These are phyloP conservation scores for Glonium stellatum DNA, from an alignment of 495 filamentous ascomycete genomes.

Conservation along the genomic window DNA sequence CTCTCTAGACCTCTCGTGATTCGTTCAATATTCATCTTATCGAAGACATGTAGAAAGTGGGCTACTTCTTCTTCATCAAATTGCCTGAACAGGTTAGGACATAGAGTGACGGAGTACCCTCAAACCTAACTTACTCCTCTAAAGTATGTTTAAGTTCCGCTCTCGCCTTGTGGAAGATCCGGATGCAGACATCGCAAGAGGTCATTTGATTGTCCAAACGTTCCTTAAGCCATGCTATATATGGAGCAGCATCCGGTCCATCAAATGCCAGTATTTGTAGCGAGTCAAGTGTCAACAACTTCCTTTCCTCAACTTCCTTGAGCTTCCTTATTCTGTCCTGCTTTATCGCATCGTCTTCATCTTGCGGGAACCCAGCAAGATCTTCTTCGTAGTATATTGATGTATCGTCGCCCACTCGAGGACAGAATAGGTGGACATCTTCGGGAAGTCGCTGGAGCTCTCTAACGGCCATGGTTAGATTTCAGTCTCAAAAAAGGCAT, in stretches of 20 bases:
- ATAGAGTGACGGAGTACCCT: background rate
- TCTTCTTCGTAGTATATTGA: slow-evolving; percentile 35
- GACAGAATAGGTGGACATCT: slow-evolving; percentile 38
- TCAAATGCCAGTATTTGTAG: slow-evolving; percentile 63
- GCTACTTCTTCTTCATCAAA: slow-evolving; percentile 59
- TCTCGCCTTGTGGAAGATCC: slow-evolving; percentile 69
- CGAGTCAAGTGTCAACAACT: slow-evolving; percentile 53
- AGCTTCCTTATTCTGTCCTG: slow-evolving; percentile 26
- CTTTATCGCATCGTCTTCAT: slow-evolving; percentile 12
- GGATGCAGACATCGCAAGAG: slow-evolving; percentile 72
- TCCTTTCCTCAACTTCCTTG: slow-evolving; percentile 45
- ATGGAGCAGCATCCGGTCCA: slow-evolving; percentile 51
- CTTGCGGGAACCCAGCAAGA: slow-evolving; percentile 8
- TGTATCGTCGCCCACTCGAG: slow-evolving; percentile 30
- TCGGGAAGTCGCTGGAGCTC: slow-evolving; percentile 29
- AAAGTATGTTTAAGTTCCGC: slow-evolving; percentile 55
- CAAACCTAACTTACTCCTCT: slow-evolving; percentile 19
- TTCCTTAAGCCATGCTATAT: slow-evolving; percentile 53
- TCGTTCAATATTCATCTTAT: slow-evolving; percentile 55
- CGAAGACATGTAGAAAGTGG: slow-evolving; percentile 48
- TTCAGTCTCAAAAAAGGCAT: background rate
- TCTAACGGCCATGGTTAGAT: slow-evolving; percentile 14
- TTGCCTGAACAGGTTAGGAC: slow-evolving; percentile 33
- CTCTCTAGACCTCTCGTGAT: slow-evolving; percentile 50
- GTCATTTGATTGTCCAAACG: slow-evolving; percentile 51